phyloP scores from a whole-genome alignment of 2,329 filamentous ascomycete genomes.

The Monosporascus ibericus region DNA sequence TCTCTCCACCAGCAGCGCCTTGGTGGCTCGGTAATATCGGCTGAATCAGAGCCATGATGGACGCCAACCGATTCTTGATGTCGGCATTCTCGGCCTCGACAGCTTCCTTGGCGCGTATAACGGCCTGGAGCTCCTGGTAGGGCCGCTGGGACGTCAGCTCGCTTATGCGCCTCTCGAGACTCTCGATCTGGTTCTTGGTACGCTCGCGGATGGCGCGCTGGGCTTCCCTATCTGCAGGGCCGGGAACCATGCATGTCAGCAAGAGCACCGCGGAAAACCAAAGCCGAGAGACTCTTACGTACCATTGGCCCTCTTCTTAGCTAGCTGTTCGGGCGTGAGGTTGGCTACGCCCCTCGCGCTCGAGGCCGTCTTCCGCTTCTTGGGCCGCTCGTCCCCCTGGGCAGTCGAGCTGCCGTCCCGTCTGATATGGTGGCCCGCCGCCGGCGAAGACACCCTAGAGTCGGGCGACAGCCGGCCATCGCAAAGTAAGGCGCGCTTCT shows the following conservation, averaged over 20 bases:
- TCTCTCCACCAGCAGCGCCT: constrained; percentile 2
- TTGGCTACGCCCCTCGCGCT: constrained; percentile 51
- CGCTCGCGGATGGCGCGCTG: constrained; percentile 80
- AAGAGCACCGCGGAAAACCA: constrained; percentile 1
- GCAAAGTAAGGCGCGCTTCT: constrained; percentile 17
- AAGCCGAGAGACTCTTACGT: constrained; percentile 15
- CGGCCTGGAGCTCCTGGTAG: constrained; percentile 75
- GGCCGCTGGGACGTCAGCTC: constrained; percentile 76
- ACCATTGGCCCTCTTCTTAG: constrained; percentile 59
- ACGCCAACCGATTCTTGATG: constrained; percentile 62
- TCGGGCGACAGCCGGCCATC: constrained; percentile 18
- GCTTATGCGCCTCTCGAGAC: constrained; percentile 63
- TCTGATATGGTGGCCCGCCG: neutral
- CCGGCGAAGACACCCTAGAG: constrained; percentile 12
- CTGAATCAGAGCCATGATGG: constrained; percentile 58
- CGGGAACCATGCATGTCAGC: constrained; percentile 5
- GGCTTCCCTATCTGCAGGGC: constrained; percentile 65
- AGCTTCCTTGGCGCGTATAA: constrained; percentile 67
- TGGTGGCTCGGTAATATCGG: constrained; percentile 40
- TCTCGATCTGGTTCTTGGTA: constrained; percentile 74
- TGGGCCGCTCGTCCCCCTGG: constrained; percentile 26
- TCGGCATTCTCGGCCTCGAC: constrained; percentile 76
- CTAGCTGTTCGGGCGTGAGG: constrained; percentile 67
- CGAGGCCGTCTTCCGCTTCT: constrained; percentile 40
- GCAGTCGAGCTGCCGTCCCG: constrained; percentile 4